phyloP scores from a whole-genome alignment of 202 grass and related monocot genomes.

The Panicum virgatum region DNA sequence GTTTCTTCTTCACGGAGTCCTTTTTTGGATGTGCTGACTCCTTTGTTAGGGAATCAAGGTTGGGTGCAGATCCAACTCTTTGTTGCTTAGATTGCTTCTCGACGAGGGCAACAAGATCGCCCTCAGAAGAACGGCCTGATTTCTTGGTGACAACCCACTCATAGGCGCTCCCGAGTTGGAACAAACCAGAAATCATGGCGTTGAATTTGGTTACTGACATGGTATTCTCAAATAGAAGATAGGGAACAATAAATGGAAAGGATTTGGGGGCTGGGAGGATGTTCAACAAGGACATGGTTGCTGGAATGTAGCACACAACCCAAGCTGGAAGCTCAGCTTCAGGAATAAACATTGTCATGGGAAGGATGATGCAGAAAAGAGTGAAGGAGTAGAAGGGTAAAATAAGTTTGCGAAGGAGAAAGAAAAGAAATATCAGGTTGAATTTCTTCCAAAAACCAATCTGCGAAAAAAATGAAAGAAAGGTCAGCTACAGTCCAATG shows the following conservation, averaged over 20 bases:
- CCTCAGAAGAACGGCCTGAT: conserved; percentile 67
- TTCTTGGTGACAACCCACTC: conserved; percentile 94
- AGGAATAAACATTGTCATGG: conserved; percentile 86
- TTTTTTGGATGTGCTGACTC: conserved; percentile 31
- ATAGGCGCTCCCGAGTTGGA: conserved; percentile 77
- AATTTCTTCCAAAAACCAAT: conserved; percentile 81
- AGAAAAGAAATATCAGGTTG: conserved; percentile 83
- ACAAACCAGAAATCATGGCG: conserved; percentile 78
- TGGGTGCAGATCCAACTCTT: conserved; percentile 56
- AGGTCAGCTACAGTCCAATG: conserved; percentile 9
- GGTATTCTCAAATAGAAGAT: conserved; percentile 85
- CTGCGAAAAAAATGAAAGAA: conserved; percentile 41
- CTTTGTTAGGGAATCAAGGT: conserved; percentile 54
- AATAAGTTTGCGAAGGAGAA: conserved; percentile 78
- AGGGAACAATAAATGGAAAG: conserved; percentile 79
- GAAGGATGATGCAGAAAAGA: conserved; percentile 83
- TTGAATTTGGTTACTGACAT: conserved; percentile 96
- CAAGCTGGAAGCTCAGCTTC: conserved; percentile 84
- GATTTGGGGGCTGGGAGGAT: conserved; percentile 78
- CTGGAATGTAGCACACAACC: conserved; percentile 86
- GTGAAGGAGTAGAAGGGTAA: conserved; percentile 87
- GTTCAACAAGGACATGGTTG: conserved; percentile 76
- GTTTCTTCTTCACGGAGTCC: conserved; percentile 48
- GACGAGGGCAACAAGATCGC: conserved; percentile 48
- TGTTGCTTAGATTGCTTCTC: conserved; percentile 56